These are phyloP conservation scores for Psidium friedrichsthalianum DNA, from an alignment of 345 rosid genomes.

Conservation along the genomic window DNA sequence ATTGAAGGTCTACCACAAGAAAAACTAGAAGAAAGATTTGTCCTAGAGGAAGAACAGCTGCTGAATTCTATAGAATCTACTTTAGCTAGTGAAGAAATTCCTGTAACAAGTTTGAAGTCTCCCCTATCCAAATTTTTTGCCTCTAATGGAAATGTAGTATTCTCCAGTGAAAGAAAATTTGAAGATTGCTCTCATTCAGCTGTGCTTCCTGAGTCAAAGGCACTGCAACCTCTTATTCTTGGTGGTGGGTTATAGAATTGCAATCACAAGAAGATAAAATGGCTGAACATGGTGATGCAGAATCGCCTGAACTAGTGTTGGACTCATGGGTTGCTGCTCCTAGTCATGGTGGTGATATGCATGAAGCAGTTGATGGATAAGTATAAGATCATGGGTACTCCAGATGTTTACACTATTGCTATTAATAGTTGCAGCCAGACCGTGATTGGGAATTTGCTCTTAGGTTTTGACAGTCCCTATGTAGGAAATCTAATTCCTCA, in stretches of 20 bases:
- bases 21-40: neutral
- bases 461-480: neutral
- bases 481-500: neutral
- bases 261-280: slow-evolving; percentile 9
- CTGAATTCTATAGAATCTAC: slow-evolving; percentile 15
- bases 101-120: neutral
- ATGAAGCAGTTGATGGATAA: slow-evolving; percentile 30
- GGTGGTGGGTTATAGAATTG: slow-evolving; percentile 16
- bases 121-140: neutral
- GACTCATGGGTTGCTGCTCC: neutral
- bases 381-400: slow-evolving; percentile 75
- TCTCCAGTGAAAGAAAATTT: slow-evolving; percentile 14
- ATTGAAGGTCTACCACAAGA: slow-evolving; percentile 9
- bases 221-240: slow-evolving; percentile 19
- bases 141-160: neutral
- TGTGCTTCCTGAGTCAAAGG: slow-evolving; percentile 17
- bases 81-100: slow-evolving; percentile 1
- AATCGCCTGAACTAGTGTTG: slow-evolving; percentile 3
- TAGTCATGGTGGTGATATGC: slow-evolving; percentile 1
- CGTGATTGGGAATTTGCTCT: slow-evolving; percentile 79
- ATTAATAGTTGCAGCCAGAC: slow-evolving; percentile 68
- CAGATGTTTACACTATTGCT: slow-evolving; percentile 88
- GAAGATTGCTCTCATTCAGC: slow-evolving; percentile 8
- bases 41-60: slow-evolving; percentile 11
- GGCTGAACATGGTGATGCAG: slow-evolving; percentile 11